phyloP scores from a whole-genome alignment of 2,329 filamentous ascomycete species.

The Beauveria sp. region DNA sequence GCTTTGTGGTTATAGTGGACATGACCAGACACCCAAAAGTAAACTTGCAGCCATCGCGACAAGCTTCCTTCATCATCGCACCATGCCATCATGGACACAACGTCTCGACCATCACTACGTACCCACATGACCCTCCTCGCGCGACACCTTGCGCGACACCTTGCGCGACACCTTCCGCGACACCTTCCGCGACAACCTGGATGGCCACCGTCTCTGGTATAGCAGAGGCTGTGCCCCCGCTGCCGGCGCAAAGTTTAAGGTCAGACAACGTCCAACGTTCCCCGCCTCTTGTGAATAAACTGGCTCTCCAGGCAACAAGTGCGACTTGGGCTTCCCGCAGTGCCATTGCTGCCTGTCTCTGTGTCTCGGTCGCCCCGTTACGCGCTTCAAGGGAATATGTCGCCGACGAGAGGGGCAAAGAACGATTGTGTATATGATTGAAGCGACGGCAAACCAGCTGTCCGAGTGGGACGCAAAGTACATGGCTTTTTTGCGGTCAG shows the following conservation, averaged over 20 bases:
- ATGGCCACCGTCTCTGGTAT: constrained; percentile 21
- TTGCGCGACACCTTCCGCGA: too few species aligned
- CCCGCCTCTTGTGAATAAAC: too few species aligned
- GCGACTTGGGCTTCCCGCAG: constrained; percentile 6
- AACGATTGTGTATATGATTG: neutral
- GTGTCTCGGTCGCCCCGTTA: neutral
- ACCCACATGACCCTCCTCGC: neutral
- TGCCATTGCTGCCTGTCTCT: neutral
- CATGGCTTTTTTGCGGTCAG: neutral
- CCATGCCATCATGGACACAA: neutral
- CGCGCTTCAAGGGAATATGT: neutral
- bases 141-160: too few species aligned
- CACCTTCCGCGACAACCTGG: too few species aligned
- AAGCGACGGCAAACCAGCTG: neutral
- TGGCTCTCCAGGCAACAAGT: neutral
- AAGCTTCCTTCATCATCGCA: neutral
- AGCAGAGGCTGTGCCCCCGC: neutral
- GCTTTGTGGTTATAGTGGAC: neutral
- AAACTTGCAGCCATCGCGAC: neutral
- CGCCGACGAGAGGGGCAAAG: neutral
- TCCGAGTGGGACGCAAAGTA: neutral
- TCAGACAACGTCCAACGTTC: neutral
- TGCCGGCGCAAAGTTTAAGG: constrained; percentile 3
- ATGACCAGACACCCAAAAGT: neutral
- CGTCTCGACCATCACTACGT: neutral